Conservation (phyloP, 2,329 filamentous ascomycete genomes). For the Metarhizium rileyi region DNA sequence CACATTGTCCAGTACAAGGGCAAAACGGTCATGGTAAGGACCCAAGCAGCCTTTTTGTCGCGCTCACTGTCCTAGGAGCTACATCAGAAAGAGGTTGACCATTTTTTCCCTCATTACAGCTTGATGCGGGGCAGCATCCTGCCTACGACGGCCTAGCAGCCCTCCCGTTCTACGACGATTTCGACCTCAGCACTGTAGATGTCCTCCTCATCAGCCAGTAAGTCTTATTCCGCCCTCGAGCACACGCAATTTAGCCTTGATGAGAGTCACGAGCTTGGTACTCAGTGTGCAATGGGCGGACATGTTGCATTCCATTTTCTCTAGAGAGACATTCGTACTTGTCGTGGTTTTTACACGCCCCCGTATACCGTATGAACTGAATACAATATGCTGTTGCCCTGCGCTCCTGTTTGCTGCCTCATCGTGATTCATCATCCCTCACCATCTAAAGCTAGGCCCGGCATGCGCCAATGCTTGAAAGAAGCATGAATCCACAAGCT, state of each 20-base stretch:
- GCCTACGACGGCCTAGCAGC: slow-evolving; percentile 90
- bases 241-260: not conserved
- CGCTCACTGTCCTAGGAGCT: too few species aligned
- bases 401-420: slow-evolving; percentile 6
- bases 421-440: too few species aligned
- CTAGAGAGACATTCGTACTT: not conserved
- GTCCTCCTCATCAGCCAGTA: slow-evolving; percentile 99
- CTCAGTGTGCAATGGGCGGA: not conserved
- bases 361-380: slow-evolving; percentile 23
- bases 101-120: slow-evolving; percentile 39
- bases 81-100: not conserved
- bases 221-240: slow-evolving; percentile 32
- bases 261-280: not conserved
- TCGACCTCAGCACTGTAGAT: slow-evolving; percentile 94
- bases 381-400: slow-evolving; percentile 26
- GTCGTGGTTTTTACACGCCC: slow-evolving; percentile 14
- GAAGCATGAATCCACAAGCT: not conserved
- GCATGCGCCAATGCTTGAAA: not conserved
- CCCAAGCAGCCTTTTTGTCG: not conserved
- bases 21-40: slow-evolving; percentile 88
- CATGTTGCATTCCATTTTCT: not conserved
- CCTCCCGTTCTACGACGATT: slow-evolving; percentile 96
- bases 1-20: slow-evolving; percentile 99
- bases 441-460: too few species aligned
- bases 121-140: slow-evolving; percentile 94